Conservation (phyloP, 83 land plant genomes). For the Diphasiastrum complanatum region DNA sequence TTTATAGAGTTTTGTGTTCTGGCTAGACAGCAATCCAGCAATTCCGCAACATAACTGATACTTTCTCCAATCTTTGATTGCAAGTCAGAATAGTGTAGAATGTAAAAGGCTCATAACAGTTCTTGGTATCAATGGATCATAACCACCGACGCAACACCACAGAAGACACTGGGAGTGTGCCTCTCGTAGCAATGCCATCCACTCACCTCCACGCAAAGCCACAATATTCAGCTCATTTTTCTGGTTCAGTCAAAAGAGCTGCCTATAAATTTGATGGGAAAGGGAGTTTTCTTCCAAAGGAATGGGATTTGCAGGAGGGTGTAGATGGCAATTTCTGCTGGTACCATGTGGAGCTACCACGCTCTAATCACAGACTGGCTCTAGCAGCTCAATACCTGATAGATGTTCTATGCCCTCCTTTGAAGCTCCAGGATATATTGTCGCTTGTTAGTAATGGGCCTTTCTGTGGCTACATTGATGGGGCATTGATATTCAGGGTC, state of each 20-base stretch:
- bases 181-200: no score
- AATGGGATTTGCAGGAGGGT: conserved; percentile 60
- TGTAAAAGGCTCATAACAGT: no score
- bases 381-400: conserved; percentile 72
- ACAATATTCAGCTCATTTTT: no score
- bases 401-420: conserved; percentile 79
- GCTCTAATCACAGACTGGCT: conserved; percentile 53
- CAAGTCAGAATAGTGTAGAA: no score
- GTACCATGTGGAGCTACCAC: conserved; percentile 91
- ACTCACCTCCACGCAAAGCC: no score
- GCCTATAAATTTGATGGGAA: conserved; percentile 76
- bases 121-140: no score
- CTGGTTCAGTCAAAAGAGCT: conserved; percentile 43
- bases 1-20: no score
- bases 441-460: conserved; percentile 78
- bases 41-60: no score
- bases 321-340: conserved; percentile 46
- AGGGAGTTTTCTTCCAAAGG: conserved; percentile 52
- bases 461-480: conserved; percentile 71
- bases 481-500: conserved; percentile 70
- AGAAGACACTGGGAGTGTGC: no score
- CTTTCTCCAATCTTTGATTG: no score
- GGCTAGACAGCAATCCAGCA: no score
- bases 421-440: conserved; percentile 82
- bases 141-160: no score